Evolutionary conservation across 352 stramenopile species (phyloP).

Genomic region (Pythium rishiriense): DNA sequence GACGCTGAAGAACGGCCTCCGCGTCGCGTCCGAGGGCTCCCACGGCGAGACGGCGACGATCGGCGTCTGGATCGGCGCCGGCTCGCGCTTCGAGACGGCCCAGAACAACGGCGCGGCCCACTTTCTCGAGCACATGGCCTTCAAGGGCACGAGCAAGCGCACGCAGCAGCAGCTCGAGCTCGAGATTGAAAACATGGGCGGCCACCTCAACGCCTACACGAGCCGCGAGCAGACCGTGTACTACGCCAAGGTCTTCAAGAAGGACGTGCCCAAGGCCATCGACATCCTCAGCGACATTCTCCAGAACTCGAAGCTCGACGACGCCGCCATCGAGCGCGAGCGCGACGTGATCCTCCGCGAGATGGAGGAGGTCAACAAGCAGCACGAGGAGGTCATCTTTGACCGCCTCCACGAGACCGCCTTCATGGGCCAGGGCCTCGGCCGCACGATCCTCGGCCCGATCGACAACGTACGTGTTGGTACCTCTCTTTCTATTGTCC

Average conservation of each 20-base stretch:
- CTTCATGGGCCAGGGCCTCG: slow-evolving; percentile 97
- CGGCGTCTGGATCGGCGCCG: slow-evolving; percentile 96
- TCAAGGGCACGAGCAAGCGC: slow-evolving; percentile 98
- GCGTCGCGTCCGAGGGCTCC: slow-evolving; percentile 97
- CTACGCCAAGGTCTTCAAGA: slow-evolving; percentile 99
- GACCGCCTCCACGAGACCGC: slow-evolving; percentile 99
- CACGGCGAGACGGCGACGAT: slow-evolving; percentile 98
- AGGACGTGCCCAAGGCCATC: slow-evolving; percentile 96
- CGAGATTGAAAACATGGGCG: slow-evolving; percentile 99
- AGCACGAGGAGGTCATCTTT: slow-evolving; percentile 98
- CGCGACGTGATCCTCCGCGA: slow-evolving; percentile 99
- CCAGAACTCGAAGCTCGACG: slow-evolving; percentile 97
- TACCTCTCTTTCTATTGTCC: not conserved
- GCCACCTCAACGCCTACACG: slow-evolving; percentile 99
- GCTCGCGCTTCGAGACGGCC: slow-evolving; percentile 97
- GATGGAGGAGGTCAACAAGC: slow-evolving; percentile 99
- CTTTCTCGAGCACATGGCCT: slow-evolving; percentile 99
- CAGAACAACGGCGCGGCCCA: slow-evolving; percentile 99
- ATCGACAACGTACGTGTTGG: slow-evolving; percentile 95
- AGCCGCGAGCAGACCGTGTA: slow-evolving; percentile 99
- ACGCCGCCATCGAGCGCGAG: slow-evolving; percentile 95
- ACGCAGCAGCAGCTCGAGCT: slow-evolving; percentile 99
- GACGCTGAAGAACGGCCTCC: slow-evolving; percentile 94
- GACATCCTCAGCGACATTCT: slow-evolving; percentile 99
- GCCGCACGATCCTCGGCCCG: slow-evolving; percentile 98